Conservation (phyloP, 257 asterid species). For the Salvia rosmarinus region DNA sequence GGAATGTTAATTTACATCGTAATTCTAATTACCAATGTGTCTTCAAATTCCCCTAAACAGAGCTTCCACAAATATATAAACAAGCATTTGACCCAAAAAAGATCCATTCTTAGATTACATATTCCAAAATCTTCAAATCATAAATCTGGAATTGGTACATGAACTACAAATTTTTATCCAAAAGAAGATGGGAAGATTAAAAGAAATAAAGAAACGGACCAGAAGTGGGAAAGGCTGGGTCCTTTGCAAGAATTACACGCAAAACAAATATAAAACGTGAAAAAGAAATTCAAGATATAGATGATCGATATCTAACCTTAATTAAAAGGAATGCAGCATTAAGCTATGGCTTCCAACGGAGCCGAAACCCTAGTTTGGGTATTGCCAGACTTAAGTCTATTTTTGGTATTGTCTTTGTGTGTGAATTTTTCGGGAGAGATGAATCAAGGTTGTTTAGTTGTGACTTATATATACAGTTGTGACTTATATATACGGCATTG, state of each 20-base stretch:
- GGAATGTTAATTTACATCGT: neutral
- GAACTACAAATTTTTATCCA: constrained; percentile 7
- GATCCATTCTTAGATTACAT: constrained; percentile 20
- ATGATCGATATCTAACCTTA: constrained; percentile 29
- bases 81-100: constrained; percentile 24
- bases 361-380: constrained; percentile 46
- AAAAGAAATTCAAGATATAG: neutral
- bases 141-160: constrained; percentile 1
- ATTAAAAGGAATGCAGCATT: constrained; percentile 29
- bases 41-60: neutral
- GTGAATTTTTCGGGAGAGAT: constrained; percentile 6
- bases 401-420: constrained; percentile 9
- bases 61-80: neutral
- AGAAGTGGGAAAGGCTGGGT: neutral
- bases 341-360: constrained; percentile 18
- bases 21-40: neutral
- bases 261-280: constrained; percentile 3
- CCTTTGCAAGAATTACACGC: constrained; percentile 11
- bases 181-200: neutral
- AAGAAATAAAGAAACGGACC: constrained; percentile 6
- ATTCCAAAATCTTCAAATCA: neutral
- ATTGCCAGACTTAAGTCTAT: constrained; percentile 21
- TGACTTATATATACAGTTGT: constrained; percentile 34
- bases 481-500: constrained; percentile 38
- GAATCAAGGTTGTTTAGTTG: constrained; percentile 38